Base-by-base conservation (phyloP, 768 basidiomycete genomes). In the Albatrellus ellisii region DNA sequence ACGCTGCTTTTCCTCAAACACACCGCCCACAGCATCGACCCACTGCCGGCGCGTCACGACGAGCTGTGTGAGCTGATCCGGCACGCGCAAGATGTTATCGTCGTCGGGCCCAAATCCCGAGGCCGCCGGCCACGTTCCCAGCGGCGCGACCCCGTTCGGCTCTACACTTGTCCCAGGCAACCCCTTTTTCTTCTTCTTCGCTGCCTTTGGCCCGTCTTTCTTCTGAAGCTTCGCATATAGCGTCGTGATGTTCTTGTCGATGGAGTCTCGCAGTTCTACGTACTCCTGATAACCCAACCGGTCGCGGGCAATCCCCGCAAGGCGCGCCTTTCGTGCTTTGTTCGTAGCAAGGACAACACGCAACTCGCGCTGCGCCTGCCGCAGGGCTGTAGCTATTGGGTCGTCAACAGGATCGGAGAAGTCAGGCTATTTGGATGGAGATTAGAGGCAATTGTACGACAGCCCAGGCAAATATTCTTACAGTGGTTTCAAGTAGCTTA, bases 231-330 rank as follows among this genome's bases (percentile, higher is more conserved):
- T 89, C 40, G 72, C 56, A 63, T 82, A 95, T 8, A 79, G 65
- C 14, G 63, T 67, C 35, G 72, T 66, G 56, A 97, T 87, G 51
- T 79, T 78, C 64, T 77, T 82, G 66, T 98, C 92, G 37, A 98
- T 72, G 4, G 80, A 69, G 47, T 94, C 90, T 14, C 91, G 76
- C 6, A 75, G 59, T 24, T 87, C 83, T 44, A 87, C 61, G 62
- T 94, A 98, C 54, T 98, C 94, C 54, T 89, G 86, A 56, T 89
- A 87, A 5, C 80, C 90, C 14, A 98, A 70, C 17, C 91, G 75
- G 54, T 91, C 87, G 46, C 80, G 76, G 22, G 91, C 90, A 46
- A 91, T 72, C 11, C 68, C 64, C 11, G 70, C 70, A 2, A 98
- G 71, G 3, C 84, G 77, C 24, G 62, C 60, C 56, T 83, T 83